These are phyloP conservation scores for Cystobasidium pallidum DNA, from an alignment of 1,284 basidiomycete species.

Conservation along the genomic window DNA sequence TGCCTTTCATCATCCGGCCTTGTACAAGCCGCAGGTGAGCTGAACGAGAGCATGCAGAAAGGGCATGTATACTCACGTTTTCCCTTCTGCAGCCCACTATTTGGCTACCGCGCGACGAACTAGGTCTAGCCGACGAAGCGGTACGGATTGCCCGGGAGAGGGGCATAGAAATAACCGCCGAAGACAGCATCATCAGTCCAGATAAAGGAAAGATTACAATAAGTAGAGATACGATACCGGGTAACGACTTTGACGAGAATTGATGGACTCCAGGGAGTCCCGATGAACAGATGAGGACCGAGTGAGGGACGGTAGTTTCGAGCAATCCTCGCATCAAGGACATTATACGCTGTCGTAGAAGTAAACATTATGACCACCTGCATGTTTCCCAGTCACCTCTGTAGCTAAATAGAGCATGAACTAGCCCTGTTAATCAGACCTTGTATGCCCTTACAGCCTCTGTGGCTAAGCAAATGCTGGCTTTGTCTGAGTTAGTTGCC, in stretches of 20 bases:
- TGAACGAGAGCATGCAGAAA: background rate
- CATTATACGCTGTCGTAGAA: too few relatives aligned
- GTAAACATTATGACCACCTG: too few relatives aligned
- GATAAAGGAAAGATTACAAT: slow-evolving; percentile 42
- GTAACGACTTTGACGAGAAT: slow-evolving; percentile 17
- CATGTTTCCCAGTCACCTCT: too few relatives aligned
- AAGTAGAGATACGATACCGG: slow-evolving; percentile 24
- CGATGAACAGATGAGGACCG: too few relatives aligned
- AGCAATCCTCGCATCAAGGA: too few relatives aligned
- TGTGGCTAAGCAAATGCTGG: too few relatives aligned
- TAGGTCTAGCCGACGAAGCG: slow-evolving; percentile 34
- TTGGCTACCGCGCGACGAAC: slow-evolving; percentile 37
- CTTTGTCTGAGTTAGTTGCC: too few relatives aligned
- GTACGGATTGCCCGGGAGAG: slow-evolving; percentile 18
- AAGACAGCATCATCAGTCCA: slow-evolving; percentile 29
- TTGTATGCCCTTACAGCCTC: too few relatives aligned
- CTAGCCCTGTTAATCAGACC: too few relatives aligned
- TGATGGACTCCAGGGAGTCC: too few relatives aligned
- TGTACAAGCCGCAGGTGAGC: slow-evolving; percentile 25
- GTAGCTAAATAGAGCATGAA: too few relatives aligned
- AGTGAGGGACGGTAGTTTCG: too few relatives aligned
- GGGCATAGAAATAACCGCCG: slow-evolving; percentile 34
- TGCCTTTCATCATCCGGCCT: slow-evolving; percentile 41
- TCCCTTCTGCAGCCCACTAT: slow-evolving; percentile 18
- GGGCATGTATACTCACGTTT: background rate